Evolutionary conservation across 495 filamentous ascomycete genomes (phyloP), one percentile per base, ranked within the genome.

Genomic region (Penicillium roqueforti): DNA sequence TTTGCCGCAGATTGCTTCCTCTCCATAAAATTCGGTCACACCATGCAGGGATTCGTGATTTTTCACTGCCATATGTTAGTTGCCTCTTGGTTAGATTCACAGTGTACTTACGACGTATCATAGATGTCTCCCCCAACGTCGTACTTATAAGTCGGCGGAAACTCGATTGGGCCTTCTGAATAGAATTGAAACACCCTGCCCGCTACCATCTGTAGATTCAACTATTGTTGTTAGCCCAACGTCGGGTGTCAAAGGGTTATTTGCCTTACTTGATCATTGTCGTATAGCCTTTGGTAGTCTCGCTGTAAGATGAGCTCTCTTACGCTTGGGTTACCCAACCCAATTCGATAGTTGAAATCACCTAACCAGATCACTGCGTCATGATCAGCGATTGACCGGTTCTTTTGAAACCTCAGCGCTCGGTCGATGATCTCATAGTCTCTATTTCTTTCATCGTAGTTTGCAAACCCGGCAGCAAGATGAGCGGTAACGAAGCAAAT

Each of bases 291-390:
- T 48, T 88, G 85, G 9, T 92, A 76, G 59, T 97, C 85, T 13
- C 78, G 75, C 38, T 80, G 75, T 44, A 81, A 75, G 42, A 95
- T 80, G 22, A 95, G 76, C 47, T 85, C 82, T 56, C 87, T 85
- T 19, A 91, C 90, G 55, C 76, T 85, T 37, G 95, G 91, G 58
- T 91, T 83, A 19, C 78, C 80, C 49, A 97, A 75, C 3, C 91
- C 95, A 60, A 99, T 95, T 25, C 93, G 85, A 72, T 99, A 99
- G 62, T 99, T 99, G 74, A 99, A 99, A 69, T 99, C 93, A 7
- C 93, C 93, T 40, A 96, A 78, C 95, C 95, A 99, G 54, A 99
- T 87, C n/a, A 97, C 84, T 22, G 83, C 85, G 66, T 97, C 89
- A 64, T 99, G 93, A 65, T 96, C 86, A 53, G 92, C 87, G 55